Conservation (phyloP, 1,139 yeast species). For the Lodderomyces metapsilosis region DNA sequence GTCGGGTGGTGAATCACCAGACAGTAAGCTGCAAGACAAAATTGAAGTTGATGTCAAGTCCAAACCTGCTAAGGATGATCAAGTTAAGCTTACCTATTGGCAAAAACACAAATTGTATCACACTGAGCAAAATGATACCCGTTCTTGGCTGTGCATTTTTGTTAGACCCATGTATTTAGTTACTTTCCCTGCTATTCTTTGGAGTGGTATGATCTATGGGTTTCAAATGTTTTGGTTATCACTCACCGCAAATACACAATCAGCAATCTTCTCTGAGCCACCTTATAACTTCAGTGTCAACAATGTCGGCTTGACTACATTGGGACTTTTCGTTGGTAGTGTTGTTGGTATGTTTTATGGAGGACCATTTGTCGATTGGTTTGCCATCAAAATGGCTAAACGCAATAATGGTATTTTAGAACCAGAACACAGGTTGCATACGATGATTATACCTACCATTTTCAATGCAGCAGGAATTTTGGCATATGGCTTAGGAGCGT, state of each 20-base stretch:
- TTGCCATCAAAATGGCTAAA: conserved; percentile 32
- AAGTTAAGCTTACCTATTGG: conserved; percentile 27
- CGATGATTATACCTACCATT: conserved; percentile 37
- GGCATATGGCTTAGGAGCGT: conserved; percentile 36
- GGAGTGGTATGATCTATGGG: conserved; percentile 65
- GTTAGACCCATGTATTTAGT: conserved; percentile 42
- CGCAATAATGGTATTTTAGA: conserved; percentile 40
- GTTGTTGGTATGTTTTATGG: conserved; percentile 42
- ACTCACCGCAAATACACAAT: conserved; percentile 43
- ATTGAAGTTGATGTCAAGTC: conserved; percentile 9
- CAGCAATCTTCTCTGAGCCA: conserved; percentile 32
- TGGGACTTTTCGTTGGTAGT: conserved; percentile 41
- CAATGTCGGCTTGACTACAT: conserved; percentile 41
- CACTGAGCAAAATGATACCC: conserved; percentile 36
- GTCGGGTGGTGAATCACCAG: conserved; percentile 10
- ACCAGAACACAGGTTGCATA: conserved; percentile 42
- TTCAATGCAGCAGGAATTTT: conserved; percentile 41
- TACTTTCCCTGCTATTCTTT: conserved; percentile 57
- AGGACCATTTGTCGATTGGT: conserved; percentile 44
- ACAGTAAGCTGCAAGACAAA: conserved; percentile 1
- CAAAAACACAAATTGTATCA: conserved; percentile 37
- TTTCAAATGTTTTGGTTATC: conserved; percentile 59
- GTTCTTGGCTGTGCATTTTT: conserved; percentile 40
- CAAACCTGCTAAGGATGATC: conserved; percentile 5
- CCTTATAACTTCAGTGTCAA: conserved; percentile 39